Conservation (phyloP, 305 asterid genomes). For the Rubia tinctorum region DNA sequence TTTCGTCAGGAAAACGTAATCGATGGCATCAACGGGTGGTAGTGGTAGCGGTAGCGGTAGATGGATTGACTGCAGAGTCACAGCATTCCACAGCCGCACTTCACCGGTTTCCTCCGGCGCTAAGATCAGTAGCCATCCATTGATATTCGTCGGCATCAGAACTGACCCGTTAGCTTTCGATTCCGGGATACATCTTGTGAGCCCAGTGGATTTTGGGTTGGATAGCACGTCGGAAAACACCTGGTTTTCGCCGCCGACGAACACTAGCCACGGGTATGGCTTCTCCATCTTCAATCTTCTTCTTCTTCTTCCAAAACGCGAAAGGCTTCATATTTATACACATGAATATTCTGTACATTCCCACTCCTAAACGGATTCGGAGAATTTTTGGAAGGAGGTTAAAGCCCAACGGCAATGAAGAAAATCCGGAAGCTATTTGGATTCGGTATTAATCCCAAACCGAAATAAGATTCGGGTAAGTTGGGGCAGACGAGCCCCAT, state of each 20-base stretch:
- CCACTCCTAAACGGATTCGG: too few relatives aligned
- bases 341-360: too few relatives aligned
- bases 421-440: too few relatives aligned
- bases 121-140: background rate
- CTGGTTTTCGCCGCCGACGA: background rate
- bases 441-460: too few relatives aligned
- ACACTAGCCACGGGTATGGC: background rate
- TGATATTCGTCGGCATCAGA: background rate
- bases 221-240: background rate
- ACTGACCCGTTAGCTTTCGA: background rate
- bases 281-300: background rate
- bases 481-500: too few relatives aligned
- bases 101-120: background rate
- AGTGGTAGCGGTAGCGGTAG: background rate
- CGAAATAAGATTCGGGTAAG: too few relatives aligned
- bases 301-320: background rate
- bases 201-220: background rate
- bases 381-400: too few relatives aligned
- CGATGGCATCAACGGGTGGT: background rate
- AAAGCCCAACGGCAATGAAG: too few relatives aligned
- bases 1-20: background rate
- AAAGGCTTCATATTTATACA: too few relatives aligned
- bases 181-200: background rate
- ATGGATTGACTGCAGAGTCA: background rate
- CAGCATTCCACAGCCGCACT: background rate